Evolutionary conservation across 208 protist genomes (phyloP).

Genomic region (Trichomonas vaginalis): DNA sequence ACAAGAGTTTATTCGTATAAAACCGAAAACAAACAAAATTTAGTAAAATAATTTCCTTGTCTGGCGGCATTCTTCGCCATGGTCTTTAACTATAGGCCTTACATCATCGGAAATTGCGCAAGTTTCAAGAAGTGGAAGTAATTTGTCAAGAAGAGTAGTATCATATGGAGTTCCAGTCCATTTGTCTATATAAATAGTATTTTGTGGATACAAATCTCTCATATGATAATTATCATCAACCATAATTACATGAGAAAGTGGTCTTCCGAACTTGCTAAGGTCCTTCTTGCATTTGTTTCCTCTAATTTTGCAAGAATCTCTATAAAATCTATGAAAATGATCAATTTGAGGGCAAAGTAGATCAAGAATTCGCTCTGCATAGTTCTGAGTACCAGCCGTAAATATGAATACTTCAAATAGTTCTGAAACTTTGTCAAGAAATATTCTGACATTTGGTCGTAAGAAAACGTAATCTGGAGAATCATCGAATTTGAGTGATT

Average conservation of each 20-base stretch:
- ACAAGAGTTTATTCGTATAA: too few species aligned
- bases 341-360: not conserved
- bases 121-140: not conserved
- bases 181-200: not conserved
- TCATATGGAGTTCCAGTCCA: not conserved
- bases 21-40: too few species aligned
- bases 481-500: not conserved
- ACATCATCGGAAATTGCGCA: not conserved
- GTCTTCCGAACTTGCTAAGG: not conserved
- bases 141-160: not conserved
- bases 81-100: not conserved
- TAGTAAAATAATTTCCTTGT: too few species aligned
- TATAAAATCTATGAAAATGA: not conserved
- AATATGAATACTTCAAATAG: conserved; percentile 37
- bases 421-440: conserved; percentile 11
- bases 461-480: conserved; percentile 17
- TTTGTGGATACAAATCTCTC: not conserved
- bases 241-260: not conserved
- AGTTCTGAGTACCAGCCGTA: not conserved
- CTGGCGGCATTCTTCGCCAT: not conserved
- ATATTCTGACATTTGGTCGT: conserved; percentile 27
- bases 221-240: not conserved
- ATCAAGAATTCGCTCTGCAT: not conserved
- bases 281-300: not conserved
- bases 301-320: not conserved